Conservation (phyloP, 2,329 filamentous ascomycete species). For the Atkinsonella texensis region DNA sequence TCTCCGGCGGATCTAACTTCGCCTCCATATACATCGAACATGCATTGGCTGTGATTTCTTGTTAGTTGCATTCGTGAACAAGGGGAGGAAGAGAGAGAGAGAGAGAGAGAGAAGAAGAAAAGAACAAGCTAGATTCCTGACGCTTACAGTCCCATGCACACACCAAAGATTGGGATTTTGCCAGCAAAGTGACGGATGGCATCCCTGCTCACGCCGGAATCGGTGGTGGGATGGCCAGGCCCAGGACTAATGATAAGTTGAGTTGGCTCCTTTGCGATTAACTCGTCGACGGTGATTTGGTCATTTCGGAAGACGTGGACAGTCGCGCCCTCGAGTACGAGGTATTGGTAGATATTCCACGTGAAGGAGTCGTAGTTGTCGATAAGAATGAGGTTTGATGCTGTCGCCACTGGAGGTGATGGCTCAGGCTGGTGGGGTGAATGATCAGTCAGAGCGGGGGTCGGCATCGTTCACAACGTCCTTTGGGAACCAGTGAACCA, state of each 20-base stretch:
- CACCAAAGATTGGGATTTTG: slow-evolving; percentile 91
- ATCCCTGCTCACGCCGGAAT: slow-evolving; percentile 87
- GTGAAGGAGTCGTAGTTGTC: slow-evolving; percentile 99
- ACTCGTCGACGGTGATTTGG: slow-evolving; percentile 72
- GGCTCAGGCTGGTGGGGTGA: slow-evolving; percentile 76
- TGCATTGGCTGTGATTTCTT: slow-evolving; percentile 59
- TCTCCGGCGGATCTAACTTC: slow-evolving; percentile 87
- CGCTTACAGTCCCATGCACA: slow-evolving; percentile 90
- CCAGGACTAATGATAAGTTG: slow-evolving; percentile 93
- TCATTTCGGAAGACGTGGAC: slow-evolving; percentile 91
- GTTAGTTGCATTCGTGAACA: too few relatives aligned
- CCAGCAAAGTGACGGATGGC: slow-evolving; percentile 85
- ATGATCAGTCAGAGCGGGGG: slow-evolving; percentile 53
- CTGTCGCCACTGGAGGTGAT: slow-evolving; percentile 59
- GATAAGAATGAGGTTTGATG: slow-evolving; percentile 85
- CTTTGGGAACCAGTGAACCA: neutral
- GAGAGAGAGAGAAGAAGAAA: neutral
- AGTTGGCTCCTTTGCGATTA: slow-evolving; percentile 74
- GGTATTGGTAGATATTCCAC: slow-evolving; percentile 98
- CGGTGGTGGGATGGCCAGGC: slow-evolving; percentile 80
- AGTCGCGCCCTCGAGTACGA: slow-evolving; percentile 85
- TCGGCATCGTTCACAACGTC: slow-evolving; percentile 29
- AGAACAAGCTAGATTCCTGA: neutral
- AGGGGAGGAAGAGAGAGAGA: too few relatives aligned
- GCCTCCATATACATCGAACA: slow-evolving; percentile 86